These are phyloP conservation scores for Aspergillus sojae DNA, from an alignment of 2,329 filamentous ascomycete species.

Conservation along the genomic window DNA sequence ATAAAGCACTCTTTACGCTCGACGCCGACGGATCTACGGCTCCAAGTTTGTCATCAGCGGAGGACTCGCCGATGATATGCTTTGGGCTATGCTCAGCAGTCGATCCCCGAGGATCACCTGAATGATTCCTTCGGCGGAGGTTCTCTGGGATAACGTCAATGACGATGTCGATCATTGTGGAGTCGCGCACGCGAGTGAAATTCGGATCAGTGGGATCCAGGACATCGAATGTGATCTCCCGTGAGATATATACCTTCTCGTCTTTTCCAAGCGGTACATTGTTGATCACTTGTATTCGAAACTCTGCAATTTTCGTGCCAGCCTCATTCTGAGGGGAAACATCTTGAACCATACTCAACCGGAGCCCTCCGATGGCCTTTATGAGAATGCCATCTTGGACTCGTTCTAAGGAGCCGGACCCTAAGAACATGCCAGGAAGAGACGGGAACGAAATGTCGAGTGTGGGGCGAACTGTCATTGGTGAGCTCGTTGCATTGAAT, in stretches of 20 bases:
- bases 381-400: slow-evolving; percentile 62
- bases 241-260: slow-evolving; percentile 79
- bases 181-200: slow-evolving; percentile 77
- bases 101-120: slow-evolving; percentile 31
- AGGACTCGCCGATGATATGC: slow-evolving; percentile 23
- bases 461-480: slow-evolving; percentile 70
- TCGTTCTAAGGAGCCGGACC: slow-evolving; percentile 56
- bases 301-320: slow-evolving; percentile 32
- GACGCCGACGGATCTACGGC: slow-evolving; percentile 33
- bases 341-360: slow-evolving; percentile 55
- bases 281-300: slow-evolving; percentile 73
- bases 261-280: slow-evolving; percentile 81
- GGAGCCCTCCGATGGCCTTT: slow-evolving; percentile 62
- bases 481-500: slow-evolving; percentile 73
- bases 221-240: slow-evolving; percentile 73
- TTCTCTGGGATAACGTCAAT: slow-evolving; percentile 56
- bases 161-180: slow-evolving; percentile 72
- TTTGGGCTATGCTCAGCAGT: slow-evolving; percentile 26
- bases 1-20: slow-evolving; percentile 45
- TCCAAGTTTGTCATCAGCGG: slow-evolving; percentile 29
- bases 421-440: slow-evolving; percentile 52
- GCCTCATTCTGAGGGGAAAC: slow-evolving; percentile 31
- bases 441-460: slow-evolving; percentile 70
- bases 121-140: slow-evolving; percentile 35
- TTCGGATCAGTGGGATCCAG: slow-evolving; percentile 70